Percentiles rank a stretch among this genome's conserved stretches.
phyloP scores from a whole-genome alignment of 495 filamentous ascomycete genomes.

The Aspergillus affinis region DNA sequence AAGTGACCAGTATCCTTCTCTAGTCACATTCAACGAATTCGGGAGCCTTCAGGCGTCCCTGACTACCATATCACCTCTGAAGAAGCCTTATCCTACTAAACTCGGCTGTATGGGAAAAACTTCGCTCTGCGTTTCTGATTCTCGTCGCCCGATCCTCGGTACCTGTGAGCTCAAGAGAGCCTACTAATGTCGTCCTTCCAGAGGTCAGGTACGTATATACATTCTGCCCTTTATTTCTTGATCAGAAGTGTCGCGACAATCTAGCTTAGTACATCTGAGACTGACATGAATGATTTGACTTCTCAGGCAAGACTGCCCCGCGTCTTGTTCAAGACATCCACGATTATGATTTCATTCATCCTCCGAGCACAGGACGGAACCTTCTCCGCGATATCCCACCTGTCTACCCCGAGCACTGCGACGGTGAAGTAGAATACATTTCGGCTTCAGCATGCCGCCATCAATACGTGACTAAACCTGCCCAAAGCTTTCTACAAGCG shows the following conservation, averaged over 20 bases:
- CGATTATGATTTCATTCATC: slow-evolving; percentile 54
- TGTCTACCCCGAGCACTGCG: slow-evolving; percentile 33
- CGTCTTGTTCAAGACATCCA: slow-evolving; percentile 58
- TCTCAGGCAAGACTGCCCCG: slow-evolving; percentile 61
- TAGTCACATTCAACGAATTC: slow-evolving; percentile 10
- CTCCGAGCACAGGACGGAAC: slow-evolving; percentile 48
- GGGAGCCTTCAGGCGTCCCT: slow-evolving; percentile 5
- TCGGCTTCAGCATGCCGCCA: slow-evolving; percentile 54
- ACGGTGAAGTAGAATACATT: slow-evolving; percentile 32
- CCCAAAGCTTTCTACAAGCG: slow-evolving; percentile 48
- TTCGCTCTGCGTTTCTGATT: slow-evolving; percentile 5
- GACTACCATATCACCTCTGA: background rate
- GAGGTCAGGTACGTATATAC: slow-evolving; percentile 33
- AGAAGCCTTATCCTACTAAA: background rate
- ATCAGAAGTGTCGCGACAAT: background rate
- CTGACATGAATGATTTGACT: slow-evolving; percentile 4
- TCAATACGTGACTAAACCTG: slow-evolving; percentile 51
- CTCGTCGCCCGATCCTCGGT: slow-evolving; percentile 10
- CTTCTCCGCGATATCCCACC: slow-evolving; percentile 53
- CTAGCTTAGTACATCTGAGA: background rate
- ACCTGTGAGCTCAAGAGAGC: slow-evolving; percentile 20
- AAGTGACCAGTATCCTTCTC: slow-evolving; percentile 1
- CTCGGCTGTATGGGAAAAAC: slow-evolving; percentile 12
- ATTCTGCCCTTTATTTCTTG: background rate
- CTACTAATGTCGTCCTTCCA: slow-evolving; percentile 35